A percentile compares a stretch with the other conserved stretches of the same genome.
Evolutionary conservation across 345 rosid genomes (phyloP).

Genomic region (Salix koriyanagi): DNA sequence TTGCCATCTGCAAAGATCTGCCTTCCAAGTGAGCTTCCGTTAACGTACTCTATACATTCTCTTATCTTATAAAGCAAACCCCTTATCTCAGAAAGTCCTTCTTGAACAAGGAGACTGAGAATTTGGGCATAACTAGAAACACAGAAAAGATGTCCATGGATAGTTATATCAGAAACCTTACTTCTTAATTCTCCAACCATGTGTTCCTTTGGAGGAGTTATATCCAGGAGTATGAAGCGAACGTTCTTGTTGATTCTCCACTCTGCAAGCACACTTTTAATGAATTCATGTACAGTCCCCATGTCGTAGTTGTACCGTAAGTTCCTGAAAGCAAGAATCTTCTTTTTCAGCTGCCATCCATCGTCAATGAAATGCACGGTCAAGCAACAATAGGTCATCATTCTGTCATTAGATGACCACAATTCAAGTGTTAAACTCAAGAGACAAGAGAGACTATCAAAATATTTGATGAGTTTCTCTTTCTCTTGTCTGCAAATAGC

Average conservation of each 20-base stretch:
- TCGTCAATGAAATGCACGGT: not conserved
- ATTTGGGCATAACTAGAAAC: not conserved
- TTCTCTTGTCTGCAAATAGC: not conserved
- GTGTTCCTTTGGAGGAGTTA: not conserved
- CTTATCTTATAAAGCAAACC: not conserved
- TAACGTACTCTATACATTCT: not conserved
- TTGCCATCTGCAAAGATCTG: not conserved
- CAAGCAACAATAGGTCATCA: not conserved
- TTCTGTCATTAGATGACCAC: not conserved
- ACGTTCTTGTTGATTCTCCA: not conserved
- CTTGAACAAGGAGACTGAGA: not conserved
- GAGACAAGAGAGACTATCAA: not conserved
- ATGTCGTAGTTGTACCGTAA: not conserved
- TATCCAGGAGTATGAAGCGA: not conserved
- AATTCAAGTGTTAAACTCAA: not conserved
- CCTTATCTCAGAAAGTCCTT: not conserved
- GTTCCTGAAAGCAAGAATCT: not conserved
- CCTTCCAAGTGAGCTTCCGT: not conserved
- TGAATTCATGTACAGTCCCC: not conserved
- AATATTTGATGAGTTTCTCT: not conserved
- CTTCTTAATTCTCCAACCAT: not conserved
- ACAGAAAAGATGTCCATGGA: not conserved
- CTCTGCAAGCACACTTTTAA: not conserved
- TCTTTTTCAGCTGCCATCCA: not conserved
- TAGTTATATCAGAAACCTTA: not conserved